phyloP scores from a whole-genome alignment of 1,284 basidiomycete genomes.

The Porodaedalea pini region DNA sequence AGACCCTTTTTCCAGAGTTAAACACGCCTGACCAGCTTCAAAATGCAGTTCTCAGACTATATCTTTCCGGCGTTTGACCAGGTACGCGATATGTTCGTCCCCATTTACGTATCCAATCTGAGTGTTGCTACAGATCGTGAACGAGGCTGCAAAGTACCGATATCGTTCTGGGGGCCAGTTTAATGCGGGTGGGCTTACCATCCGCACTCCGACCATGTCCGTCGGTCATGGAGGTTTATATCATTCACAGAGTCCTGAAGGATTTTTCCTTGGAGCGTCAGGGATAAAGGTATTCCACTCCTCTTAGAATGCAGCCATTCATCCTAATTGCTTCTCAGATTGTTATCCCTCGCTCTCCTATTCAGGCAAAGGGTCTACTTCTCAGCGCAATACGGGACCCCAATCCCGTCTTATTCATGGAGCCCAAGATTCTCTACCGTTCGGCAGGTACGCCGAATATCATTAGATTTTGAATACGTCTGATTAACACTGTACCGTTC shows the following conservation, averaged over 20 bases:
- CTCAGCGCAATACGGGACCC: slow-evolving; percentile 85
- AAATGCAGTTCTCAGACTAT: slow-evolving; percentile 72
- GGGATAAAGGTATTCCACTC: slow-evolving; percentile 73
- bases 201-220: slow-evolving; percentile 85
- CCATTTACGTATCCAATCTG: background rate
- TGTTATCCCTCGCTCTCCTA: slow-evolving; percentile 88
- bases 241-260: slow-evolving; percentile 93
- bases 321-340: slow-evolving; percentile 42
- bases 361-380: slow-evolving; percentile 91
- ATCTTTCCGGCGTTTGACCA: slow-evolving; percentile 92
- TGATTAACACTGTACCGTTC: slow-evolving; percentile 13
- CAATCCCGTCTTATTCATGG: slow-evolving; percentile 92
- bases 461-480: background rate
- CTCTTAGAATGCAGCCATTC: background rate
- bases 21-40: background rate
- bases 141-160: slow-evolving; percentile 91
- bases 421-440: slow-evolving; percentile 88
- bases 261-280: slow-evolving; percentile 87
- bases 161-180: slow-evolving; percentile 87
- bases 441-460: slow-evolving; percentile 54
- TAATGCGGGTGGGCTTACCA: slow-evolving; percentile 81
- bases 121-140: slow-evolving; percentile 65
- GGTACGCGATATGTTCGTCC: slow-evolving; percentile 38
- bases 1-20: too few species aligned
- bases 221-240: slow-evolving; percentile 93